phyloP scores from a whole-genome alignment of 1,139 yeast genomes.

The Zygotorulaspora mrakii region DNA sequence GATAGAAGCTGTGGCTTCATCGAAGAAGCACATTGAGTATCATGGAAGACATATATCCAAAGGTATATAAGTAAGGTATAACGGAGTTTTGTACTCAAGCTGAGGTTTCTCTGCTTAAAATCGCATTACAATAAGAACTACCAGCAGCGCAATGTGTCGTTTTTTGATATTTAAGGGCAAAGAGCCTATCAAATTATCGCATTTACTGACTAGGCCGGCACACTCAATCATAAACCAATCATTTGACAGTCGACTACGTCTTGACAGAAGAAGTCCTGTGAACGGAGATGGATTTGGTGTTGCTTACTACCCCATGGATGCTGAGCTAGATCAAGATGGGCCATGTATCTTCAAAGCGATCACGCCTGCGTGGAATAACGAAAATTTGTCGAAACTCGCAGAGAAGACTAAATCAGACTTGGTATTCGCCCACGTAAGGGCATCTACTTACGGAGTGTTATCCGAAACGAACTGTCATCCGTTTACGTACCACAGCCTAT shows the following conservation, averaged over 20 bases:
- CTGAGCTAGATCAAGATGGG: conserved; percentile 48
- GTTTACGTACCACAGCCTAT: conserved; percentile 74
- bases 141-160: conserved; percentile 35
- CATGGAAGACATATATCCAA: background rate
- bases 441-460: conserved; percentile 90
- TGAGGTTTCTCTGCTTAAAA: no score
- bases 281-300: conserved; percentile 99
- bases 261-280: conserved; percentile 85
- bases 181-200: conserved; percentile 81
- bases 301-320: conserved; percentile 75
- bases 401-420: conserved; percentile 79
- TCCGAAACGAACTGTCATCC: conserved; percentile 97
- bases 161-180: conserved; percentile 45
- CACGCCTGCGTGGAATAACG: conserved; percentile 97
- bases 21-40: background rate
- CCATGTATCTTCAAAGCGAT: conserved; percentile 90
- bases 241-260: conserved; percentile 80
- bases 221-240: conserved; percentile 96
- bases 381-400: conserved; percentile 78
- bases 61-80: background rate
- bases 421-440: conserved; percentile 93
- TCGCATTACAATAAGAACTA: no score
- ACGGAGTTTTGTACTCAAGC: conserved; percentile 3
- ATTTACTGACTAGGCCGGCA: conserved; percentile 87
- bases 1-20: conserved; percentile 1